Conservation (phyloP, 176 grass and related monocot genomes). For the Eleusine coracana region DNA sequence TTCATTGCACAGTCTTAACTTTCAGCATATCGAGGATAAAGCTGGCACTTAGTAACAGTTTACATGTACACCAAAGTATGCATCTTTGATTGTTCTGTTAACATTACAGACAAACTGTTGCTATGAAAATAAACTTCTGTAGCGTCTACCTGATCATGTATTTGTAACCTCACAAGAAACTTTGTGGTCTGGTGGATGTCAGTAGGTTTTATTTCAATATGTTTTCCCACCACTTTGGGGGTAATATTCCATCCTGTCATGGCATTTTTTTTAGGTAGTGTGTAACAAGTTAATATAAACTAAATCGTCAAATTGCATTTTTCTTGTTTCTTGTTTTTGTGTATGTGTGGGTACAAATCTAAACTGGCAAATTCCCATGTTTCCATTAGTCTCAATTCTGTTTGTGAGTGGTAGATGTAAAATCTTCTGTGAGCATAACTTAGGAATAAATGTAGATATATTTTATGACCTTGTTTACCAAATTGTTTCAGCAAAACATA, state of each 20-base stretch:
- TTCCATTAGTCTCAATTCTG: not conserved
- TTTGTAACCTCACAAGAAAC: not conserved
- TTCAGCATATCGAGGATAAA: not conserved
- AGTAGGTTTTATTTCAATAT: not conserved
- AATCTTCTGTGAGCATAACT: too few species aligned
- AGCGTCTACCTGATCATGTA: not conserved
- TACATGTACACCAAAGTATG: not conserved
- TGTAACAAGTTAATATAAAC: not conserved
- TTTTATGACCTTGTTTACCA: too few species aligned
- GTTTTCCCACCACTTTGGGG: conserved; percentile 61
- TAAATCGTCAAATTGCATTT: not conserved
- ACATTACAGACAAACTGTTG: not conserved
- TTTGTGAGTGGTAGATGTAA: not conserved
- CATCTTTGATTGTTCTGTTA: not conserved
- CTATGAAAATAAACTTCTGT: not conserved
- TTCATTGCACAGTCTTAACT: too few species aligned
- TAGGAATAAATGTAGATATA: too few species aligned
- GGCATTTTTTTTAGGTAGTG: not conserved
- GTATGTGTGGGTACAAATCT: not conserved
- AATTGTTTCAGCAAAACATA: not conserved
- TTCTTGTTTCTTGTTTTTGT: not conserved
- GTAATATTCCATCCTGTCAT: conserved; percentile 30
- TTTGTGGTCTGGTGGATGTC: not conserved
- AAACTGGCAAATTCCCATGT: not conserved
- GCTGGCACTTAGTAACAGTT: not conserved